Percentiles rank a stretch among this genome's conserved stretches.
Conservation (phyloP, 2,329 filamentous ascomycete genomes). For the Pseudogymnoascus sp. region DNA sequence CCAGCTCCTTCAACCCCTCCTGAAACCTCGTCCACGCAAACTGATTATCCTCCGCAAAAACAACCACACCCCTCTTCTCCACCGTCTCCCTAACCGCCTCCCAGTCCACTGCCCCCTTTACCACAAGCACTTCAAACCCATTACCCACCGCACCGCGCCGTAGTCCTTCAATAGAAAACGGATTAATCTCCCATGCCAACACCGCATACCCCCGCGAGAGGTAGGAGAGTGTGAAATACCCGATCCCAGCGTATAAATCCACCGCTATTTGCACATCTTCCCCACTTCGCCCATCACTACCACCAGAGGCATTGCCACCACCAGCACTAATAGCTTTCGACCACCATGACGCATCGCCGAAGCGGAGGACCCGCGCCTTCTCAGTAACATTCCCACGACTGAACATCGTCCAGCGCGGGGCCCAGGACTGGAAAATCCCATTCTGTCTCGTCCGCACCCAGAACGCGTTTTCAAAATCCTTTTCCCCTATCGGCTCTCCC, state of each 20-base stretch:
- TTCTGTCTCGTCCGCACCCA: slow-evolving; percentile 78
- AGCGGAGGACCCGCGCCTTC: slow-evolving; percentile 66
- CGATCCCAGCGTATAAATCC: slow-evolving; percentile 87
- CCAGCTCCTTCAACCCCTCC: neutral
- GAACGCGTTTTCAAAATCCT: slow-evolving; percentile 60
- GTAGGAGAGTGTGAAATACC: slow-evolving; percentile 89
- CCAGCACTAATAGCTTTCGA: slow-evolving; percentile 24
- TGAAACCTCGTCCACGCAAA: slow-evolving; percentile 30
- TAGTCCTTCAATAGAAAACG: slow-evolving; percentile 78
- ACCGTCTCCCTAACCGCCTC: slow-evolving; percentile 28
- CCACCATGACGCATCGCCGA: slow-evolving; percentile 24
- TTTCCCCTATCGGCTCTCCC: slow-evolving; percentile 26
- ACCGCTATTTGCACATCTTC: slow-evolving; percentile 42
- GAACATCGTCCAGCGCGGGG: slow-evolving; percentile 90
- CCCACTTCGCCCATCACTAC: neutral
- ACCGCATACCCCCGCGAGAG: slow-evolving; percentile 62
- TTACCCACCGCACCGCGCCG: slow-evolving; percentile 66
- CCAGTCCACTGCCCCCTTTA: slow-evolving; percentile 37
- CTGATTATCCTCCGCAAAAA: slow-evolving; percentile 64
- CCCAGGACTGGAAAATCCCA: slow-evolving; percentile 77
- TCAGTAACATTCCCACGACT: slow-evolving; percentile 84
- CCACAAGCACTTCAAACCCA: slow-evolving; percentile 54
- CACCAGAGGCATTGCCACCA: slow-evolving; percentile 18
- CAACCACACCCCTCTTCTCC: slow-evolving; percentile 49
- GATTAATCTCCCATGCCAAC: slow-evolving; percentile 85